These are phyloP conservation scores for Fusarium sp. DNA, from an alignment of 2,329 filamentous ascomycete species.

Conservation along the genomic window DNA sequence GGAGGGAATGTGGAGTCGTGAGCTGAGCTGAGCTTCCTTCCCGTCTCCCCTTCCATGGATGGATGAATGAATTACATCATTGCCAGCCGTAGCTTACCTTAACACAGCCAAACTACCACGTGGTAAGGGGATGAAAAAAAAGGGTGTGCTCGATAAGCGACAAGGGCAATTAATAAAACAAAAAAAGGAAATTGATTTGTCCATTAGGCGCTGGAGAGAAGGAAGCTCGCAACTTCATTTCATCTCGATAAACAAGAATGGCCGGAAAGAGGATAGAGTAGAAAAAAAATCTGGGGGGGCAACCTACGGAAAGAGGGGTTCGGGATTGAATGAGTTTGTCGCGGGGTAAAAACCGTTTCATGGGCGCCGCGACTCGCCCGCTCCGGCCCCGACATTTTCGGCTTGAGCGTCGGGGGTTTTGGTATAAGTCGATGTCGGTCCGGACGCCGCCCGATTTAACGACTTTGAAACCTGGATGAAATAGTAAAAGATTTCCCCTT, in stretches of 20 bases:
- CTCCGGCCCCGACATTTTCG: slow-evolving; percentile 33
- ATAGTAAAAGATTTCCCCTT: background rate
- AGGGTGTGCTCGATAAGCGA: background rate
- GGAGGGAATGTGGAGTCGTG: slow-evolving; percentile 35
- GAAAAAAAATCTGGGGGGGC: slow-evolving; percentile 19
- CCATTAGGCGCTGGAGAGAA: background rate
- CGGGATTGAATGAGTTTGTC: slow-evolving; percentile 50
- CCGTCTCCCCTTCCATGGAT: background rate
- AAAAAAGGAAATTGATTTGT: slow-evolving; percentile 2
- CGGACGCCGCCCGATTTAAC: background rate
- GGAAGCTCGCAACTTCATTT: background rate
- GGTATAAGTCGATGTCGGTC: slow-evolving; percentile 15
- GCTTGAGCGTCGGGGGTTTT: background rate
- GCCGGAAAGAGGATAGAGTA: background rate
- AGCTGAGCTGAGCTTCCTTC: slow-evolving; percentile 30
- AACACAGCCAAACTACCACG: slow-evolving; percentile 2
- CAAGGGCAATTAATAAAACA: background rate
- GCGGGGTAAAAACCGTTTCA: slow-evolving; percentile 34
- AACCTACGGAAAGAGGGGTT: slow-evolving; percentile 62
- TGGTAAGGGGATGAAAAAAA: slow-evolving; percentile 3
- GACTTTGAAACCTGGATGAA: background rate
- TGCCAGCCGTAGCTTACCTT: slow-evolving; percentile 7
- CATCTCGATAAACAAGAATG: background rate
- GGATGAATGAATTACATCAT: slow-evolving; percentile 39
- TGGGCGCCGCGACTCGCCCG: slow-evolving; percentile 35